phyloP scores from a whole-genome alignment of 768 basidiomycete genomes.

The Candolleomyces aberdarensis region DNA sequence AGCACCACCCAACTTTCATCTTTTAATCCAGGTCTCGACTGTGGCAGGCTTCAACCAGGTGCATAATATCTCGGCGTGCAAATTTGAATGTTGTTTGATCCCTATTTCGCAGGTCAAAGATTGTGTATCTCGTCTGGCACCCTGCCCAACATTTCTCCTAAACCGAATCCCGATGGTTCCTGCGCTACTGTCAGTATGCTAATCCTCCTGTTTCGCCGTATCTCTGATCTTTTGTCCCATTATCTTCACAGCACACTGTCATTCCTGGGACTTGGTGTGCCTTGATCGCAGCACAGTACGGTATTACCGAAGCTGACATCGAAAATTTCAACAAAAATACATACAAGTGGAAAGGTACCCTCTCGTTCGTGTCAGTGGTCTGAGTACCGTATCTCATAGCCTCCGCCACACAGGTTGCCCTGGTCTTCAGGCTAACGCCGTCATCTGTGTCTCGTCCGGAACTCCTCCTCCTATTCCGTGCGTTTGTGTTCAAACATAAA shows the following conservation, averaged over 20 bases:
- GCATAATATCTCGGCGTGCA: neutral
- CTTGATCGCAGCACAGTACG: slow-evolving; percentile 13
- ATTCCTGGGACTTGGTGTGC: slow-evolving; percentile 12
- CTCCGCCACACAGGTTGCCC: slow-evolving; percentile 13
- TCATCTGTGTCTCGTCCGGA: slow-evolving; percentile 20
- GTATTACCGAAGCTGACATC: slow-evolving; percentile 16
- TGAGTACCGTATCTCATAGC: neutral
- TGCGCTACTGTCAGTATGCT: neutral
- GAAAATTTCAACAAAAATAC: slow-evolving; percentile 17
- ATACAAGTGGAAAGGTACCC: slow-evolving; percentile 16
- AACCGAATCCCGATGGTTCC: neutral
- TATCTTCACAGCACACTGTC: slow-evolving; percentile 9
- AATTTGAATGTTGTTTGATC: neutral
- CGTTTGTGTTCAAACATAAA: neutral
- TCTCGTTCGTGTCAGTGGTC: neutral
- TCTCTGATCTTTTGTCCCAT: neutral
- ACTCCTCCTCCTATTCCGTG: slow-evolving; percentile 20
- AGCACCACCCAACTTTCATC: neutral
- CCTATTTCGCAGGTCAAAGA: neutral
- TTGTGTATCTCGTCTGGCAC: neutral
- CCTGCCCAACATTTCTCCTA: neutral
- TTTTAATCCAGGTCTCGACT: neutral
- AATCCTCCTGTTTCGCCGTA: no score
- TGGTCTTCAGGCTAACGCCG: slow-evolving; percentile 13
- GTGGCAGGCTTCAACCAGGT: neutral